These are phyloP conservation scores for Skeletonema tropicum DNA, from an alignment of 108 stramenopile genomes.

Conservation along the genomic window DNA sequence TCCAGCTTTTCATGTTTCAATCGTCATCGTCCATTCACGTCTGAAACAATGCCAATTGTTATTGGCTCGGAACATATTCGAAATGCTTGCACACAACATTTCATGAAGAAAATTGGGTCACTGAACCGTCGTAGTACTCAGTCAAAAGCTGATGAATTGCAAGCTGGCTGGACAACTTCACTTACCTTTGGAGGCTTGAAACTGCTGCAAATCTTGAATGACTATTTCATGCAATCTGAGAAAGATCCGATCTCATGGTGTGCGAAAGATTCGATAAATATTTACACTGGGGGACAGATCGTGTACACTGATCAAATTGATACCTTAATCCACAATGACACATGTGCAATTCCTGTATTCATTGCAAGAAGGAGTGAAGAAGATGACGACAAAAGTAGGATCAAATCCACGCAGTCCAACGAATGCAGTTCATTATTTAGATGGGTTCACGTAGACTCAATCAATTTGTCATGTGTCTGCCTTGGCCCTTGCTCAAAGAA, in stretches of 20 bases:
- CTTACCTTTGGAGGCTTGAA: conserved; percentile 26
- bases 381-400: background rate
- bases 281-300: conserved; percentile 29
- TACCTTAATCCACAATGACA: background rate
- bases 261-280: conserved; percentile 19
- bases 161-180: conserved; percentile 36
- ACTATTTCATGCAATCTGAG: conserved; percentile 10
- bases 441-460: conserved; percentile 43
- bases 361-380: background rate
- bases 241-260: conserved; percentile 17
- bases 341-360: conserved; percentile 30
- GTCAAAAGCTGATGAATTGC: conserved; percentile 12
- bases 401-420: background rate
- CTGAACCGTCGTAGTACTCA: conserved; percentile 4
- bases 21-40: conserved; percentile 1
- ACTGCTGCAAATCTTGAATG: conserved; percentile 24
- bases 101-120: conserved; percentile 19
- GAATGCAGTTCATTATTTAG: conserved; percentile 8
- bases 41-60: conserved; percentile 23
- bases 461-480: conserved; percentile 64
- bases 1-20: conserved; percentile 17
- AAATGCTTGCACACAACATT: conserved; percentile 39
- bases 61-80: conserved; percentile 28
- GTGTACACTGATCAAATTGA: background rate
- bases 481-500: conserved; percentile 23